phyloP scores from a whole-genome alignment of 2,329 filamentous ascomycete species.

The Paracamarosporium sp. region DNA sequence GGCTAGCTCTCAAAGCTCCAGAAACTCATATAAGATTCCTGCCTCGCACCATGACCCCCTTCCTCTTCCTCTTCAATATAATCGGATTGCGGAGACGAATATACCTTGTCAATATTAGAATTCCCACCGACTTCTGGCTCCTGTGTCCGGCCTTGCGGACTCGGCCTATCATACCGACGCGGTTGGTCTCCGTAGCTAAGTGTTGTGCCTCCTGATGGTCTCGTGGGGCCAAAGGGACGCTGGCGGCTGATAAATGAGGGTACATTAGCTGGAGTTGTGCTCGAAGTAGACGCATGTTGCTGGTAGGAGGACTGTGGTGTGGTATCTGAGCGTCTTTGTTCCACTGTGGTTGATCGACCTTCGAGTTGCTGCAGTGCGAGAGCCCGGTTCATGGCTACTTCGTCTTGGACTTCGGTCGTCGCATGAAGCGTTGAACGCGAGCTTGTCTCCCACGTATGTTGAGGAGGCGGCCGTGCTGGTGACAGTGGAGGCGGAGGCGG shows the following conservation, averaged over 20 bases:
- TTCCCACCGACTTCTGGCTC: background rate
- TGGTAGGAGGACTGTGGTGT: background rate
- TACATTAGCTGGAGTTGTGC: background rate
- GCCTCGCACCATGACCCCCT: no score
- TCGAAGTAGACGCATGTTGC: background rate
- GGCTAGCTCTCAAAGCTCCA: background rate
- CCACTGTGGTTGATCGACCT: background rate
- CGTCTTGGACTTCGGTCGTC: background rate
- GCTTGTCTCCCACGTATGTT: no score
- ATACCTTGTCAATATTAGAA: background rate
- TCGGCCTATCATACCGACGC: background rate
- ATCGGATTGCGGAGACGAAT: background rate
- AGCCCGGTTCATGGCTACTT: background rate
- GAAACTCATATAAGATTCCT: background rate
- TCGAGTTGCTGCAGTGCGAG: background rate
- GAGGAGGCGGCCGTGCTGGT: no score
- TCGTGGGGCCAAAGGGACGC: conserved; percentile 2
- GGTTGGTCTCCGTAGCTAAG: background rate
- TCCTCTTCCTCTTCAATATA: background rate
- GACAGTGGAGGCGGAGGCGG: background rate
- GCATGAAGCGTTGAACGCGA: background rate
- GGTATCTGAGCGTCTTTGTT: background rate
- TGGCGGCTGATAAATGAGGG: conserved; percentile 4
- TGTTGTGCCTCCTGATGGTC: conserved; percentile 4
- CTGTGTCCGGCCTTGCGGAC: background rate